Evolutionary conservation across 2,329 filamentous ascomycete genomes (phyloP), one percentile per base, ranked within the genome.

Genomic region (Aspergillus uvarum): DNA sequence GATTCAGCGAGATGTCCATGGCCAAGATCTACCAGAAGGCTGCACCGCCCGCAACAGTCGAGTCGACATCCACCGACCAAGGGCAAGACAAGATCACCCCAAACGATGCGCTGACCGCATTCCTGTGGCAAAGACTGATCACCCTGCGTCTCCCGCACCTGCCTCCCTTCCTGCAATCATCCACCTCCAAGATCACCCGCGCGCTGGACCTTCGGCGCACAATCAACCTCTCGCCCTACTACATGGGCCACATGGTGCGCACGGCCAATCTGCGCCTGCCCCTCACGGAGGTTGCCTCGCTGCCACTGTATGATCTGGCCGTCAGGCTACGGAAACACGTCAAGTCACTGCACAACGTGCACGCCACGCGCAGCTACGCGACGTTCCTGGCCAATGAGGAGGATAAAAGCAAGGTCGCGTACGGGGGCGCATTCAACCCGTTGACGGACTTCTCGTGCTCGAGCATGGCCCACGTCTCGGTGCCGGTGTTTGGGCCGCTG

Each of bases 181-280:
- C 24, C 5, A 48, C 48, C 1, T 54, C 53, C 35, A 65, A 65
- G 11, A 42, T 68, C 21, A 57, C 57, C 7, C 67, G 67, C 22
- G 66, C 67, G n/a, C 51, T 66, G 2, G 65, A 68, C 53, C 60
- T 63, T 16, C 65, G 67, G 1, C 62, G 60, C 11, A 51, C 61
- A 12, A 58, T 68, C 56, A 31, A 35, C 32, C 55, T 68, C 32
- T 29, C 63, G 2, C 54, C 54, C 0, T 56, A 60, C 4, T 68
- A 68, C 51, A 56, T 68, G 51, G 67, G 65, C 32, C 65, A 68
- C 51, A 65, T 68, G 62, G 62, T 67, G 8, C 63, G 63, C 11
- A 60, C 64, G 8, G 44, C 59, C 5, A 58, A 58, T 22, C 47
- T 58, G 0, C 58, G 60, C 2, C 63, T 67, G 2, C 52, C 65